Conservation (phyloP, 225 moss, liverwort and hornwort species). For the Physcomitrellopsis africana region DNA sequence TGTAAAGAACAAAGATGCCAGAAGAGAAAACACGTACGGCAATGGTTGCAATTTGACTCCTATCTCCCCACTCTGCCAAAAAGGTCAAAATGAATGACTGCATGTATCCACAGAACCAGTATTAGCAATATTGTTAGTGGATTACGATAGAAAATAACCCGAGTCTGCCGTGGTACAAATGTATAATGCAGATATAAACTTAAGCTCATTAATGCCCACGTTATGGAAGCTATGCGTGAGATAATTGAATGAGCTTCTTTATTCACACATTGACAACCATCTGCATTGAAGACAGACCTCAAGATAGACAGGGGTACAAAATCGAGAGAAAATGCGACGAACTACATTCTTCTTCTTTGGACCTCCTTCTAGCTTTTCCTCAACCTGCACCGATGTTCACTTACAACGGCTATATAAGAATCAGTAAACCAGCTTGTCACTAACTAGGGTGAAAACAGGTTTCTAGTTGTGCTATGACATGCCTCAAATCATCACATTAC, state of each 20-base stretch:
- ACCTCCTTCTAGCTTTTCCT: constrained; percentile 75
- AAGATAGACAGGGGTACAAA: constrained; percentile 79
- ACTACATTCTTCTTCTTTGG: constrained; percentile 56
- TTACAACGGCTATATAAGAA: background rate
- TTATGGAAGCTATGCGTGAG: too few relatives aligned
- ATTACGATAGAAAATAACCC: too few relatives aligned
- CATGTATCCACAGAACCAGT: background rate
- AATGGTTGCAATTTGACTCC: constrained; percentile 62
- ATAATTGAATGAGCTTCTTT: background rate
- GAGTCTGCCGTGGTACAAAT: too few relatives aligned
- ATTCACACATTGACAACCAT: background rate
- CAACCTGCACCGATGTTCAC: constrained; percentile 47
- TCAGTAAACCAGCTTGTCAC: background rate
- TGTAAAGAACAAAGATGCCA: background rate
- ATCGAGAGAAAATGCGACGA: constrained; percentile 60
- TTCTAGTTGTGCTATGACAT: background rate
- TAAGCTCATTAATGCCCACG: too few relatives aligned
- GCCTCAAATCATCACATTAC: background rate
- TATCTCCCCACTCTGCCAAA: constrained; percentile 77
- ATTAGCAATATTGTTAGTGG: background rate
- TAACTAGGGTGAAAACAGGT: background rate
- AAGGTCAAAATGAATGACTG: constrained; percentile 80
- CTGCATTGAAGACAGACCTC: constrained; percentile 45
- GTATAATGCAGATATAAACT: background rate
- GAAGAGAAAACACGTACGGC: constrained; percentile 51